Base-by-base conservation (phyloP, 257 asterid species). In the Gardenia jasminoides region DNA sequence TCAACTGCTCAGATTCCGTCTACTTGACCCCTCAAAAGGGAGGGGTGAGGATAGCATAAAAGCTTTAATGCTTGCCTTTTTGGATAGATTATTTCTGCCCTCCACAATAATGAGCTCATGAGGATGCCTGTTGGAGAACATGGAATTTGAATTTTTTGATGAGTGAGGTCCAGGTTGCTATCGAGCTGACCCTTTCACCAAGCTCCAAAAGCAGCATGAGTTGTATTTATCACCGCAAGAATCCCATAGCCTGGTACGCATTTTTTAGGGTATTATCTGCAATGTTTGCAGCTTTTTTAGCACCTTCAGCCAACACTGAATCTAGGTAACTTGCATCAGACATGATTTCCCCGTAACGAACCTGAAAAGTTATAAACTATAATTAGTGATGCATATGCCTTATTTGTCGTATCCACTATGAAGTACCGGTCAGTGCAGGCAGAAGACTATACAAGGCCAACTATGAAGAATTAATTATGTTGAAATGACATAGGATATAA, bases 221-320 rank as follows among this genome's bases (percentile, higher is more conserved):
- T 76, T 74, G 78, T 77, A 75, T 67, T 85, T 84, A 84, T 86
- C 95, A 84, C 69, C 80, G 87, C 83, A 91, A 86, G 80, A 96
- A 93, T 74, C 99, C 97, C 99, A 93, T 92, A 68, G 98, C 97
- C 86, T 93, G 95, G 83, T 86, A 92, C 50, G 90, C 91, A 70
- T 90, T 90, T 79, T 82, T 80, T 65, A 95, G 90, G 43, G 97
- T 92, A 76, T 76, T 84, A 73, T 92, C 97, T 3, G 97, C 97
- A 73, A 93, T 87, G 78, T 90, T 85, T 12, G 92, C 64, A 39
- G 99, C 99, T 86, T 84, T 95, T 75, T 75, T 61, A 76, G 99
- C 97, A 68, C 97, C 98, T 81, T 93, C 97, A 5, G 92, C 91
- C 88, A 95, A 84, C 70, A 93, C 77, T 26, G 46, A 36, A 80